A percentile compares a stretch with the other conserved stretches of the same genome.
Evolutionary conservation across 371 early-diverging fungal genomes (phyloP).

Genomic region (Saksenaea vasiformis): DNA sequence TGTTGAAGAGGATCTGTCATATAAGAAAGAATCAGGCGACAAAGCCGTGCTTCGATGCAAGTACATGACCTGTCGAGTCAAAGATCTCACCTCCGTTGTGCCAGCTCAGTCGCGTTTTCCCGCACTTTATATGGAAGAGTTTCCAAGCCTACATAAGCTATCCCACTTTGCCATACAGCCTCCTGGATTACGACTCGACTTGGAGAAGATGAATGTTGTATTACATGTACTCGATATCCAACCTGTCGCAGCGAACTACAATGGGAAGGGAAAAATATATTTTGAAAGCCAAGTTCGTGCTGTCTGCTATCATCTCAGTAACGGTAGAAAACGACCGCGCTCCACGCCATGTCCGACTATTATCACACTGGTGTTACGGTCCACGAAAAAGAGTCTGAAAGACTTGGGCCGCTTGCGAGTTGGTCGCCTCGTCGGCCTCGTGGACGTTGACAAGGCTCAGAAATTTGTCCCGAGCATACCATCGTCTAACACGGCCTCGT

Average conservation of each 20-base stretch:
- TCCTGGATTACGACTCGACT: neutral
- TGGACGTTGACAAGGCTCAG: neutral
- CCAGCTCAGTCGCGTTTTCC: neutral
- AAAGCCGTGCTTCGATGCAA: neutral
- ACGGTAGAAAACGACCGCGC: neutral
- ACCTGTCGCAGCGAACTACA: neutral
- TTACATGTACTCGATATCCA: conserved; percentile 3
- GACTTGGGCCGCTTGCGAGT: conserved; percentile 1
- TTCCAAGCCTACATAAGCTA: neutral
- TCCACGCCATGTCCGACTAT: neutral
- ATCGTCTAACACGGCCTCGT: neutral
- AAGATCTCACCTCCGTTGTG: conserved; percentile 5
- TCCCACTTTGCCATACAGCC: neutral
- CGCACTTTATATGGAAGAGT: neutral
- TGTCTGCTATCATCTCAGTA: conserved; percentile 8
- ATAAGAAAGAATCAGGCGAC: neutral
- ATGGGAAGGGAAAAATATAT: neutral
- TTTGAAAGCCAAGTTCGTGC: conserved; percentile 7
- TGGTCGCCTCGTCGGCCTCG: conserved; percentile 5
- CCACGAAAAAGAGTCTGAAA: neutral
- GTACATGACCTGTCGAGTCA: conserved; percentile 11
- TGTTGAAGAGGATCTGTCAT: conserved; percentile 18
- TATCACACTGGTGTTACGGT: neutral
- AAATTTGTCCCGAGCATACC: neutral
- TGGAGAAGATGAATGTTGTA: conserved; percentile 1